Base-by-base conservation (phyloP, 257 asterid species). In the Nicotiana paniculata region DNA sequence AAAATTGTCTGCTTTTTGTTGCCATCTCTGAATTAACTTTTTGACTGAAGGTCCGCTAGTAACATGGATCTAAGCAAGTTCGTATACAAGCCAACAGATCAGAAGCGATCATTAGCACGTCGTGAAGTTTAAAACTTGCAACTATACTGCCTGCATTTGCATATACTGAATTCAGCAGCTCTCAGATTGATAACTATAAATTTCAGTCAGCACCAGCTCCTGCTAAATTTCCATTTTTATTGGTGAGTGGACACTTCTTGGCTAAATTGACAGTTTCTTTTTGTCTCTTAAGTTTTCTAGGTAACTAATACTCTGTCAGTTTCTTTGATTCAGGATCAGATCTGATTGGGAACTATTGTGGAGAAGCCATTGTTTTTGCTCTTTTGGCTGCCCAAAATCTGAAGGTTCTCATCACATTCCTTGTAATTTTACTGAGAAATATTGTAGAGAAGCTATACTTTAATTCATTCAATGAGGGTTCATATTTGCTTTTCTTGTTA, bases 41-140 rank as follows among this genome's bases (percentile, higher is more conserved):
- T 74, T 51, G 79, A 64, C 79, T 83, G 82, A 69, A 92, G 95
- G 86, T 84, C 88, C 9, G 81, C 81, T 4, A 83, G 77, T 53
- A 80, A 82, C 77, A 75, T 64, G 81, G 92, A 88, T 84, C 87
- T 91, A 80, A 85, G 85, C 82, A 85, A 86, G 83, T 91, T 88
- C 28, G 85, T 75, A 0, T 92, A 88, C 76, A 85, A 65, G 35
- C 94, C 92, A 77, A 78, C 83, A 21, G 88, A 86, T 35, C 58
- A 32, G 85, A 79, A 79, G 61, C 82, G 85, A 55, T 26, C 85
- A 35, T 86, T 90, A 30, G 65, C 86, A 79, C 62, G 84, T 82
- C 88, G 72, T 53, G 85, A 85, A 84, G 79, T 75, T 85, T 87
- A 65, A 85, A 65, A n/a, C 54, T 66, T 46, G 26, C 15, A 74